phyloP scores from a whole-genome alignment of 352 stramenopile genomes.

The Phytopythium delawarense region DNA sequence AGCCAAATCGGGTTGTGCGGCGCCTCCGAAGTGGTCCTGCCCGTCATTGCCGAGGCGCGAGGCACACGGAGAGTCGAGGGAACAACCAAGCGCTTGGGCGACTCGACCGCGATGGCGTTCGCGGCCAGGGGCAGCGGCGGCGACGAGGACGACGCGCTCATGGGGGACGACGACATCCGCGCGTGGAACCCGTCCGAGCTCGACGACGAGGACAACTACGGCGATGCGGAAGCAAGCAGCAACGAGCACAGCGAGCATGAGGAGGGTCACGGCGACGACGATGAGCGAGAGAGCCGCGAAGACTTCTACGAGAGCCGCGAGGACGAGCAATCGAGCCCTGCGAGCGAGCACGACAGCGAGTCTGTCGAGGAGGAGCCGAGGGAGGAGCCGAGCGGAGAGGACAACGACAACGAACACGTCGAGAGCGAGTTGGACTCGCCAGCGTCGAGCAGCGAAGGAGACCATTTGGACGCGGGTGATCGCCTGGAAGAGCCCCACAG shows the following conservation, averaged over 20 bases:
- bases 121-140: not conserved
- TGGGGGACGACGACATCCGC: constrained; percentile 21
- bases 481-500: not conserved
- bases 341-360: not conserved
- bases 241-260: constrained; percentile 6
- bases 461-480: not conserved
- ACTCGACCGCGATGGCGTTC: not conserved
- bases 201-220: constrained; percentile 1
- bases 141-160: constrained; percentile 20
- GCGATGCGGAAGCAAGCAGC: constrained; percentile 10
- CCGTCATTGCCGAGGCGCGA: not conserved
- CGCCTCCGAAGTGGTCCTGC: not conserved
- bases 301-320: constrained; percentile 1
- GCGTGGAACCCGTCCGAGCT: constrained; percentile 7
- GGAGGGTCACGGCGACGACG: not conserved
- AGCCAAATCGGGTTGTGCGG: not conserved
- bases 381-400: not conserved
- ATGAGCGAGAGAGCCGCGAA: constrained; percentile 12
- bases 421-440: constrained; percentile 4
- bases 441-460: not conserved
- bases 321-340: not conserved
- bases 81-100: not conserved
- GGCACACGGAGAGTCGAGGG: not conserved
- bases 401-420: constrained; percentile 3
- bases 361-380: not conserved